Evolutionary conservation across 2,329 filamentous ascomycete species (phyloP).

Genomic region (Ascochyta clinopodiicola): DNA sequence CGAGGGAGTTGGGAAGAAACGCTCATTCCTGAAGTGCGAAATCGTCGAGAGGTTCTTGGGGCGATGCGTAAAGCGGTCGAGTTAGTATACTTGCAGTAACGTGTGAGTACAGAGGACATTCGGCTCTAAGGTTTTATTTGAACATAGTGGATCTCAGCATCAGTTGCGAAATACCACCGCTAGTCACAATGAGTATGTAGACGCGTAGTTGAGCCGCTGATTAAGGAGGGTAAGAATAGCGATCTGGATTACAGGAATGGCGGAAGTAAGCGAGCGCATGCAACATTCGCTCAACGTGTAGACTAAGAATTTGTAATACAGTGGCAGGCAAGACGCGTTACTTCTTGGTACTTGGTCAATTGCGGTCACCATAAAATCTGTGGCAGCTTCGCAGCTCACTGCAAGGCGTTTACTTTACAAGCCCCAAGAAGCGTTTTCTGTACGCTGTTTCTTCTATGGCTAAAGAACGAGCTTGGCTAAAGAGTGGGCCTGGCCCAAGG

Average conservation of each 20-base stretch:
- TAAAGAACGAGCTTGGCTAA: background rate
- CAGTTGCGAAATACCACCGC: constrained; percentile 15
- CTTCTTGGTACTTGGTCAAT: background rate
- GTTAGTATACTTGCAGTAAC: background rate
- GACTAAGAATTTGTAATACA: background rate
- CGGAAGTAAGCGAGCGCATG: constrained; percentile 24
- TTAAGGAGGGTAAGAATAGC: constrained; percentile 39
- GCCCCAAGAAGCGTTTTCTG: background rate
- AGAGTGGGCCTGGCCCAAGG: background rate
- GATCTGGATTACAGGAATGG: constrained; percentile 15
- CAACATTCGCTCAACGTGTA: background rate
- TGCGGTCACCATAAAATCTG: background rate
- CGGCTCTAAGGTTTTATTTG: constrained; percentile 27
- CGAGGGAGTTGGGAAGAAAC: constrained; percentile 15
- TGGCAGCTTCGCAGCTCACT: background rate
- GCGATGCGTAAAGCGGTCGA: background rate
- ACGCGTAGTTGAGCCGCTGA: constrained; percentile 34
- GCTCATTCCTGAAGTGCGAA: constrained; percentile 26
- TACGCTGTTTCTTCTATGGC: background rate
- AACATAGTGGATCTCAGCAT: constrained; percentile 19
- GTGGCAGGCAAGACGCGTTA: background rate
- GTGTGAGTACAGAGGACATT: constrained; percentile 18
- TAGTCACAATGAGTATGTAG: constrained; percentile 23
- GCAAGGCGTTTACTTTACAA: background rate
- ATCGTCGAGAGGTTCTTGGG: background rate